Base-by-base conservation (phyloP, 2,329 filamentous ascomycete genomes). In the Colletotrichum lupini region DNA sequence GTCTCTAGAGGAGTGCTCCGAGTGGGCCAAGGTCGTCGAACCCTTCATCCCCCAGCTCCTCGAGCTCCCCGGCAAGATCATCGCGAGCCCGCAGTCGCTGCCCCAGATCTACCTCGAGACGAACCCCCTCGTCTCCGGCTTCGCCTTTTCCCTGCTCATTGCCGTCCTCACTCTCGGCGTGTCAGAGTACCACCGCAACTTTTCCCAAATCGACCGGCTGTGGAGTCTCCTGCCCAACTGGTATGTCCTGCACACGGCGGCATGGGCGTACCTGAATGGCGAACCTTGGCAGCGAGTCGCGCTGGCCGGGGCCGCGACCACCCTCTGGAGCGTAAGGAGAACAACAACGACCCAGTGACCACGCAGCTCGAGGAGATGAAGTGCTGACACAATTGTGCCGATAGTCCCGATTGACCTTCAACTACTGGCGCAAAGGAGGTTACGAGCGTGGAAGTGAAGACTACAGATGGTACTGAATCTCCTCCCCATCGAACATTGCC, bases 391-490 rank as follows among this genome's bases (percentile, higher is more conserved):
- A 57, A 3, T 24, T 16, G 37, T 22, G 52, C 26, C 11, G 56
- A 19, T 73, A 95, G 94, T 81, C 85, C 71, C 93, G 97, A 12
- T 86, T 99, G 83, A 98, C 96, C 3, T 98, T 90, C 87, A 99
- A 99, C 84, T 99, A 98, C 85, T 98, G 94, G 92, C 93, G 97
- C 72, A 97, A 94, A 82, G 97, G 97, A 52, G 97, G 97, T 28
- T 99, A 99, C 82, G 86, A 88, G 19, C 87, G 95, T 75, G 96
- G 97, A 49, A 95, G 93, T 19, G 96, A 99, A 83, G 97, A 99
- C 82, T 99, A 99, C 82, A 90, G 97, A 84, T 99, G 97, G 92
- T 87, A 77, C 63, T 14, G 81, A 77, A 32, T 11, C n/a, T 26
- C 11, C 61, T 7, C 61, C 7, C 4, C 22, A 11, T 53, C 11